Conservation (phyloP, 2,329 filamentous ascomycete species). For the Curvularia spicifera region DNA sequence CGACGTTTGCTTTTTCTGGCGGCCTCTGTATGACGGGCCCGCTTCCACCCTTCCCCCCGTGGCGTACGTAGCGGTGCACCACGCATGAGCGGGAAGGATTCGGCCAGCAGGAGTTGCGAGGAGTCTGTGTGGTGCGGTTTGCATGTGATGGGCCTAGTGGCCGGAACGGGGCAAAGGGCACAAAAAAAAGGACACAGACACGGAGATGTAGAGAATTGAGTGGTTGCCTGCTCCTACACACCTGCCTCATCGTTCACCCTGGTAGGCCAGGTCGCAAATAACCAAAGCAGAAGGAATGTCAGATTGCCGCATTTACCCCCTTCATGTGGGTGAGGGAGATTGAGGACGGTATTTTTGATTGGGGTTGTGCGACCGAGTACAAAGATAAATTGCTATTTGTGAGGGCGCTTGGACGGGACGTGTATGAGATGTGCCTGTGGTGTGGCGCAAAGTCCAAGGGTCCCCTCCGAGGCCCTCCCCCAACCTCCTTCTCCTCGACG, state of each 20-base stretch:
- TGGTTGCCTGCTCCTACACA: neutral
- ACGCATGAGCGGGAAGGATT: constrained; percentile 9
- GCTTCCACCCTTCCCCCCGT: neutral
- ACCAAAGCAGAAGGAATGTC: neutral
- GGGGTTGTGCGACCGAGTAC: constrained; percentile 5
- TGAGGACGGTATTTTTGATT: neutral
- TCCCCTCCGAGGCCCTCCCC: neutral
- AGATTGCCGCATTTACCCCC: neutral
- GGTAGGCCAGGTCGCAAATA: neutral
- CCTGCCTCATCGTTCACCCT: neutral
- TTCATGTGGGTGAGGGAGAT: neutral
- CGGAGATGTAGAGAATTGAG: neutral
- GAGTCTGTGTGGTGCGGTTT: neutral
- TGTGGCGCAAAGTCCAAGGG: constrained; percentile 3
- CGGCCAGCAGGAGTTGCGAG: neutral
- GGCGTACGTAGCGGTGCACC: constrained; percentile 5
- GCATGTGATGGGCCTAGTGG: neutral
- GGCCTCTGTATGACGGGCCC: neutral
- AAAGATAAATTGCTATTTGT: constrained; percentile 10
- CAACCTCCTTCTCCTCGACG: neutral
- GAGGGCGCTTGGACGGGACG: neutral
- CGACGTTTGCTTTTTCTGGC: neutral
- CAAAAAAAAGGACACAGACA: neutral
- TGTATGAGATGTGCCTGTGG: neutral
- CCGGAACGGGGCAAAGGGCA: neutral